Evolutionary conservation across 768 basidiomycete species (phyloP), one percentile per base, ranked within the genome.

Genomic region (Pulveroboletus frians): DNA sequence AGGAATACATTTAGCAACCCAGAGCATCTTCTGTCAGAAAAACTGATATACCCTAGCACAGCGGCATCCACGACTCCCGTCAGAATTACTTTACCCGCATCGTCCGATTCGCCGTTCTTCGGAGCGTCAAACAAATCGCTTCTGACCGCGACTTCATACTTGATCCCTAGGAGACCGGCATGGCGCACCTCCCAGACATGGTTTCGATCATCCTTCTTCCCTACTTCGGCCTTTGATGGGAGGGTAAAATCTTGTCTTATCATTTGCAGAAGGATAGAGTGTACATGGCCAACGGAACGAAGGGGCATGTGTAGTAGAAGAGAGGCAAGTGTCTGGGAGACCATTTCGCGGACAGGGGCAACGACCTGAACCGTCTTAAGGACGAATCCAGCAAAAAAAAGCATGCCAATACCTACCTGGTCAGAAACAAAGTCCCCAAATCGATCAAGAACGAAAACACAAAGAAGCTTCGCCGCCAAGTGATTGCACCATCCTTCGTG

Each of bases 381-480:
- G 13, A 47, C 35, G n/a, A 1, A n/a, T 37, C 10, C 1, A 18
- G 43, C 17, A 46, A 39, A 5, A 39, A 5, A 38, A 39, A 39
- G 7, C 31, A 14, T 20, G 18, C 18, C 29, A 32, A 41, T 9
- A 54, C 70, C 31, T 36, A 77, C 78, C 72, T 94, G 93, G 64
- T 99, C 96, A 0, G 92, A 89, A 31, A 96, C 84, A 63, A 94
- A 99, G 69, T 99, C 96, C 3, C 94, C 92, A 59, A 99, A 99
- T n/a, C 96, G 84, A 65, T 99, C 96, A 21, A 97, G 75, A 29
- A 95, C 88, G 53, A 98, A 88, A 9, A 98, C 83, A 57, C 85
- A 87, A 3, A 98, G 78, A 43, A 96, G 79, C 56, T 86, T 86
- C 9, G 89, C 81, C 2, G 91, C 86, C 14, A 98, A 71, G 50